Evolutionary conservation across 257 asterid species (phyloP).

Genomic region (Capsicum rhomboideum): DNA sequence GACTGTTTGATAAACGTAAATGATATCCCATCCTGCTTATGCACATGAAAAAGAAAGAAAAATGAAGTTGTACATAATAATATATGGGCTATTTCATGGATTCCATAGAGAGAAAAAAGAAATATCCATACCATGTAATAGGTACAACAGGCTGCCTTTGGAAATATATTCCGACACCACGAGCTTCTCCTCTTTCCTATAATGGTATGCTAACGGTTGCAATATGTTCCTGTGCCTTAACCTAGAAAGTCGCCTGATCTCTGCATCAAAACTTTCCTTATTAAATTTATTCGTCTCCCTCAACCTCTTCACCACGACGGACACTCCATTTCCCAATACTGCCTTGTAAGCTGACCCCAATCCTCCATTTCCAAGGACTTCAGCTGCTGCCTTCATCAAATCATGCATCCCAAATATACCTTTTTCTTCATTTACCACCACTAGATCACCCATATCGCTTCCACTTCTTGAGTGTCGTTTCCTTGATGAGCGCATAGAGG

Average conservation of each 20-base stretch:
- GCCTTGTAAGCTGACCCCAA: constrained; percentile 91
- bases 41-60: background rate
- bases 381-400: constrained; percentile 97
- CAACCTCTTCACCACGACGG: constrained; percentile 85
- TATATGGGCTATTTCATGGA: background rate
- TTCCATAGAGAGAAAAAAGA: background rate
- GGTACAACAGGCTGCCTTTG: constrained; percentile 59
- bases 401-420: constrained; percentile 69
- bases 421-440: constrained; percentile 57
- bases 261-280: constrained; percentile 53
- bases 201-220: constrained; percentile 78
- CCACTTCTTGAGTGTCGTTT: constrained; percentile 15
- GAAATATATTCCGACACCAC: constrained; percentile 59
- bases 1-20: background rate
- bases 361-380: constrained; percentile 79
- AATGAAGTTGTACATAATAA: background rate
- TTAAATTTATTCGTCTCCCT: constrained; percentile 64
- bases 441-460: constrained; percentile 36
- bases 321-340: constrained; percentile 43
- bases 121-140: constrained; percentile 58
- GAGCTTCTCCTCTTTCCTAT: constrained; percentile 78
- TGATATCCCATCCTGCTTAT: background rate
- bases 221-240: constrained; percentile 52
- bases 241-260: constrained; percentile 55
- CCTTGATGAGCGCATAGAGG: constrained; percentile 24